Percentiles rank a stretch among this genome's conserved stretches.
Conservation (phyloP, 352 stramenopile genomes). For the Phytophthora sp. region DNA sequence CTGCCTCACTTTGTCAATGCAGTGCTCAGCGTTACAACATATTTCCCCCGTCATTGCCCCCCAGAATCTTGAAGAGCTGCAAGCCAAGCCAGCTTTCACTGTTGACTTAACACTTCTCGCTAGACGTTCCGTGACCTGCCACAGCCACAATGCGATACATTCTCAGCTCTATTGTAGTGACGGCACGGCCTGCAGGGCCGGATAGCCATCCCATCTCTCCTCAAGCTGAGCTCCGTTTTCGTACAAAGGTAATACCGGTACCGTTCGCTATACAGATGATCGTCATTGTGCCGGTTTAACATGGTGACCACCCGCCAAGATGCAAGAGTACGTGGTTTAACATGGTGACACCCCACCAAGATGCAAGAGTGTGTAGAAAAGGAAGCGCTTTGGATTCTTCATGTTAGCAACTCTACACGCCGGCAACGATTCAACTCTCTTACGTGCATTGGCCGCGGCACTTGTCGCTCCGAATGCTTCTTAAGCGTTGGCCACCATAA, state of each 20-base stretch:
- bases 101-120: conserved; percentile 35
- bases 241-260: no score
- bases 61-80: conserved; percentile 17
- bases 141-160: conserved; percentile 19
- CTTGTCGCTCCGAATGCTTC: not conserved
- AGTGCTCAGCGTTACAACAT: conserved; percentile 25
- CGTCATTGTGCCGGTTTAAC: conserved; percentile 25
- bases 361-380: conserved; percentile 5
- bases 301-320: not conserved
- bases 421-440: conserved; percentile 34
- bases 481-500: conserved; percentile 2
- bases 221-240: no score
- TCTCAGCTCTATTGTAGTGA: no score
- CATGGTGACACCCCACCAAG: no score
- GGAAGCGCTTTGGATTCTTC: conserved; percentile 24
- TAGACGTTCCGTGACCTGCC: conserved; percentile 4
- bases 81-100: conserved; percentile 25
- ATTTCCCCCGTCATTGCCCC: conserved; percentile 10
- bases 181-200: no score
- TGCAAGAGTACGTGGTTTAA: no score
- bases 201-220: no score
- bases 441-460: conserved; percentile 15
- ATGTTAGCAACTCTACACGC: conserved; percentile 27
- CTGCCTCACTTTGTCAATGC: not conserved
- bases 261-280: no score